phyloP scores from a whole-genome alignment of 768 basidiomycete species.

The Lentinula sp. region DNA sequence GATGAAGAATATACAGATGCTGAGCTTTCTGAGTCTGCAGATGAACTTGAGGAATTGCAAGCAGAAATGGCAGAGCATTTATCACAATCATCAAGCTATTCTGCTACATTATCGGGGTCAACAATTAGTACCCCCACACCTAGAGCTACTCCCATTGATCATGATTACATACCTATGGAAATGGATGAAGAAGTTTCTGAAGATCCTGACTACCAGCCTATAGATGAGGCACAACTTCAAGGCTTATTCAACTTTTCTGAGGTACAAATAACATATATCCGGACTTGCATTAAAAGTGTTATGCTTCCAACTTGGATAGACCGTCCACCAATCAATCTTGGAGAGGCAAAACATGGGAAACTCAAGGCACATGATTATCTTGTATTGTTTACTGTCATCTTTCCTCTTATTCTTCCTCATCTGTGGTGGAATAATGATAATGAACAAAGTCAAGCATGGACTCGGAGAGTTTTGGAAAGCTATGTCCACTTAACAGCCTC shows the following conservation, averaged over 20 bases:
- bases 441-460: not conserved
- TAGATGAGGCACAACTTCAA: not conserved
- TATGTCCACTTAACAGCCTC: slow-evolving; percentile 20
- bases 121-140: too few relatives aligned
- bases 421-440: slow-evolving; percentile 15
- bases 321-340: slow-evolving; percentile 23
- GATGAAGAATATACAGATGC: not conserved
- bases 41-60: too few relatives aligned
- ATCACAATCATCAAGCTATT: too few relatives aligned
- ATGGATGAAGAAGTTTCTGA: slow-evolving; percentile 7
- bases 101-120: too few relatives aligned
- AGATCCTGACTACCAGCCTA: not conserved
- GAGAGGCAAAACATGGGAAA: slow-evolving; percentile 24
- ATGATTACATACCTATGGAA: not conserved
- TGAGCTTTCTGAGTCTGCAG: too few relatives aligned
- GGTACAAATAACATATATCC: slow-evolving; percentile 4
- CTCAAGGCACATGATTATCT: slow-evolving; percentile 25
- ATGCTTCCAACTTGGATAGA: slow-evolving; percentile 14
- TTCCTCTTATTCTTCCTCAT: slow-evolving; percentile 23
- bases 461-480: slow-evolving; percentile 10
- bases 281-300: slow-evolving; percentile 16
- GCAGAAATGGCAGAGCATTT: too few relatives aligned
- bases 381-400: slow-evolving; percentile 19
- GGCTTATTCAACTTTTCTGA: slow-evolving; percentile 2
- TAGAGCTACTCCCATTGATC: not conserved